Evolutionary conservation across 2,329 filamentous ascomycete species (phyloP), one percentile per base, ranked within the genome.

Genomic region (Fusarium piperis): DNA sequence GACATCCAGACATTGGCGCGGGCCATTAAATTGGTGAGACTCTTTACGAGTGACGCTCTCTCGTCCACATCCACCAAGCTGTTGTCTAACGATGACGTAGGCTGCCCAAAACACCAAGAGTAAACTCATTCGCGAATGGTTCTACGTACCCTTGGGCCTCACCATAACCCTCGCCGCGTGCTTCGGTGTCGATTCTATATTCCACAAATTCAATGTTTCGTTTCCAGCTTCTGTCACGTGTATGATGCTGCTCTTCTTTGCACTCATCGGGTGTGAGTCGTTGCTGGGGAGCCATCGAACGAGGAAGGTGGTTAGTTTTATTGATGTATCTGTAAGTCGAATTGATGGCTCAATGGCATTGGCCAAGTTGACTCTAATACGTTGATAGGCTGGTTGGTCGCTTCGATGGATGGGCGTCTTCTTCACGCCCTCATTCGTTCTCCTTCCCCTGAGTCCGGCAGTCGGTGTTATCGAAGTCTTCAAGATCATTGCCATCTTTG

Each of bases 201-300:
- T 86, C 64, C 79, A 80, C 13, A 76, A 86, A 9, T 83, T 84
- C 61, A 81, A 82, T 23, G 83, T 90, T 9, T 83, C 86, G 0
- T 91, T 91, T 67, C 88, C 88, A 1, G 86, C 89, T 3, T 90
- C 88, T 3, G 88, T 91, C 4, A 87, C 88, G 5, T 88, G 86
- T 46, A 82, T 91, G 71, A 79, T 90, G 46, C 67, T 89, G 10
- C 78, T 90, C 3, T 89, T 90, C 72, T 71, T 86, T 20, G 81
- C 76, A 0, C 78, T 90, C 12, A 80, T 90, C 9, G 60, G 83
- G 0, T 83, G 80, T 10, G 86, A 90, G 74, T 60, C 77, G 4
- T 57, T 83, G 0, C 68, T 90, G 18, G 88, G 88, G 9, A 83
- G 84, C 38, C 80, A 84, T 56, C 83, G 79, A 62, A 88, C 87